A percentile compares a stretch with the other conserved stretches of the same genome.
These are phyloP conservation scores for Penicillium manginii DNA, from an alignment of 495 filamentous ascomycete species.

Conservation along the genomic window DNA sequence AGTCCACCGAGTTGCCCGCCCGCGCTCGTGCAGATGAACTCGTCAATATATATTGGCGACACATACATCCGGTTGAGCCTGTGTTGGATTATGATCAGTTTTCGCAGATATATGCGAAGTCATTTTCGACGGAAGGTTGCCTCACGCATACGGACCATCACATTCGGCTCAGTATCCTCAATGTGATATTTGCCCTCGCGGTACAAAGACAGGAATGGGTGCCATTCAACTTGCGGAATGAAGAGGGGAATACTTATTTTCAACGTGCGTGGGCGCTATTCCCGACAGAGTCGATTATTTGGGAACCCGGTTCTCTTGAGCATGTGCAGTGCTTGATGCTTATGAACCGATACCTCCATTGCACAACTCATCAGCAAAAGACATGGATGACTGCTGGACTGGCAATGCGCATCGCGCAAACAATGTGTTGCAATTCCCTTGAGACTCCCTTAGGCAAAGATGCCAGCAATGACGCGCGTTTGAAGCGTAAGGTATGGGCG, in stretches of 20 bases:
- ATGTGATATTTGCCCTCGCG: slow-evolving; percentile 28
- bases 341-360: slow-evolving; percentile 37
- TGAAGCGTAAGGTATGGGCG: slow-evolving; percentile 26
- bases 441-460: slow-evolving; percentile 7
- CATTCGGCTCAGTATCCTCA: slow-evolving; percentile 22
- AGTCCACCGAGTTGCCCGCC: slow-evolving; percentile 19
- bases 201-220: slow-evolving; percentile 25
- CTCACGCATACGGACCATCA: slow-evolving; percentile 4
- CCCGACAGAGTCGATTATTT: slow-evolving; percentile 25
- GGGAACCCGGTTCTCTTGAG: slow-evolving; percentile 31
- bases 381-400: slow-evolving; percentile 36
- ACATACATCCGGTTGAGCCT: slow-evolving; percentile 24
- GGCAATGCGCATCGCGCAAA: slow-evolving; percentile 36
- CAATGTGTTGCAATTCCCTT: slow-evolving; percentile 20
- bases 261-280: slow-evolving; percentile 27
- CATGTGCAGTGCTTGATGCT: slow-evolving; percentile 33
- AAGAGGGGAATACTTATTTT: slow-evolving; percentile 26
- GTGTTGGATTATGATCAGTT: slow-evolving; percentile 21
- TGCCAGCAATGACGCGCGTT: slow-evolving; percentile 6
- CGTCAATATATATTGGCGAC: slow-evolving; percentile 24
- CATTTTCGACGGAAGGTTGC: not conserved
- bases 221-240: slow-evolving; percentile 13
- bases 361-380: slow-evolving; percentile 32
- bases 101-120: slow-evolving; percentile 9
- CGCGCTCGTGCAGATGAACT: slow-evolving; percentile 23